Evolutionary conservation across 2,329 filamentous ascomycete genomes (phyloP).

Genomic region (Mollisiaceae sp.): DNA sequence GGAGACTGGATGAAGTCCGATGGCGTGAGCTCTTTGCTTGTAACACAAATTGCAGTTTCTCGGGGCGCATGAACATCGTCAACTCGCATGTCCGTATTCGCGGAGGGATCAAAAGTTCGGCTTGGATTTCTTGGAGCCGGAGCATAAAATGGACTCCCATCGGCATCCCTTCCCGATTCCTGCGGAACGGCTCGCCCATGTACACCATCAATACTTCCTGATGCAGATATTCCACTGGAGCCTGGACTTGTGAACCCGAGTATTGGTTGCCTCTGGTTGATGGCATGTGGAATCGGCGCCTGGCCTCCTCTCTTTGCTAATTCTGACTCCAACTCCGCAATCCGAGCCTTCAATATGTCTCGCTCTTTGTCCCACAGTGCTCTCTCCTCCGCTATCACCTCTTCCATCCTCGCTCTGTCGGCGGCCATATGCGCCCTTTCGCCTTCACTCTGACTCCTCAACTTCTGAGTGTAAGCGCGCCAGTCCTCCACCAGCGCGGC

Average conservation of each 20-base stretch:
- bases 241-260: conserved; percentile 20
- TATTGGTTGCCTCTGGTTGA: conserved; percentile 5
- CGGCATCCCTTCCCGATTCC: conserved; percentile 43
- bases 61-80: conserved; percentile 36
- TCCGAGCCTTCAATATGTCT: conserved; percentile 33
- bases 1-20: conserved; percentile 40
- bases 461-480: conserved; percentile 39
- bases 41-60: conserved; percentile 40
- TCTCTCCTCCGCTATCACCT: conserved; percentile 43
- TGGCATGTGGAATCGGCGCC: neutral
- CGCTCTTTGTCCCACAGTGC: conserved; percentile 43
- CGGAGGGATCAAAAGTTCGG: conserved; percentile 38
- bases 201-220: conserved; percentile 27
- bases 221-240: conserved; percentile 21
- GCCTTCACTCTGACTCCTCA: conserved; percentile 40
- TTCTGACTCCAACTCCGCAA: conserved; percentile 38
- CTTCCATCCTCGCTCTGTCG: conserved; percentile 38
- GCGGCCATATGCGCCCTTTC: conserved; percentile 42
- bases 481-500: conserved; percentile 41
- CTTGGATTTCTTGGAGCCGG: conserved; percentile 41
- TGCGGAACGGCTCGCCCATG: conserved; percentile 34
- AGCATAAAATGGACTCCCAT: conserved; percentile 43
- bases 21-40: conserved; percentile 40
- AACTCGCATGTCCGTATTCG: conserved; percentile 35
- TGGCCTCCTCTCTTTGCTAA: conserved; percentile 20